Conservation (phyloP, 2,329 filamentous ascomycete species). For the Microdochium paspali region DNA sequence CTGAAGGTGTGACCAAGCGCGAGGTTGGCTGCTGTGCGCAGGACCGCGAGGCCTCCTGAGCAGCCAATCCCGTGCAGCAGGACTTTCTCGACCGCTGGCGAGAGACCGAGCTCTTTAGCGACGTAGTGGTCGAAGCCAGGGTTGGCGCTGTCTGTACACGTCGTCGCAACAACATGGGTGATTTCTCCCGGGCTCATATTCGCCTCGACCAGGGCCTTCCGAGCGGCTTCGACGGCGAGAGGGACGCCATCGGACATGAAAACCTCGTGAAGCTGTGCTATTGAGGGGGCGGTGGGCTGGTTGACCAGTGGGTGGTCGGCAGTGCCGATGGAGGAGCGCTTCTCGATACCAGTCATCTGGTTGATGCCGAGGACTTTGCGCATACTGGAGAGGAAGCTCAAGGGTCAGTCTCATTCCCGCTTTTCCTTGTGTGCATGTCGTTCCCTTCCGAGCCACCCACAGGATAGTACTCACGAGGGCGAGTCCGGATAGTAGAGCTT, state of each 20-base stretch:
- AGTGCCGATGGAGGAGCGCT: conserved; percentile 51
- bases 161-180: conserved; percentile 59
- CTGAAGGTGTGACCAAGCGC: conserved; percentile 53
- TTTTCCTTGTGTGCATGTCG: too few relatives aligned
- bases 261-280: conserved; percentile 41
- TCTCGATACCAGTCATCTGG: conserved; percentile 54
- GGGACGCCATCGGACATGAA: conserved; percentile 50
- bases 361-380: conserved; percentile 55
- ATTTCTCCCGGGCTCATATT: conserved; percentile 40
- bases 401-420: too few relatives aligned
- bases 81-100: conserved; percentile 51
- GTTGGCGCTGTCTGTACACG: conserved; percentile 61
- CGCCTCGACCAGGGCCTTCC: conserved; percentile 46
- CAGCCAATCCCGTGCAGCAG: conserved; percentile 59
- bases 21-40: conserved; percentile 57
- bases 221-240: conserved; percentile 43
- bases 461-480: conserved; percentile 37
- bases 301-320: conserved; percentile 54
- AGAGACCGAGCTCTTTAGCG: conserved; percentile 46
- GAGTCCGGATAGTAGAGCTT: conserved; percentile 50
- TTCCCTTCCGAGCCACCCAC: too few relatives aligned
- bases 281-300: conserved; percentile 38
- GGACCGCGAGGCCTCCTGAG: conserved; percentile 49
- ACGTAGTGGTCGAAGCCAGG: conserved; percentile 61
- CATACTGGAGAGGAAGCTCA: conserved; percentile 34